Base-by-base conservation (phyloP, 2,329 filamentous ascomycete species). In the Colletotrichum eleusines region DNA sequence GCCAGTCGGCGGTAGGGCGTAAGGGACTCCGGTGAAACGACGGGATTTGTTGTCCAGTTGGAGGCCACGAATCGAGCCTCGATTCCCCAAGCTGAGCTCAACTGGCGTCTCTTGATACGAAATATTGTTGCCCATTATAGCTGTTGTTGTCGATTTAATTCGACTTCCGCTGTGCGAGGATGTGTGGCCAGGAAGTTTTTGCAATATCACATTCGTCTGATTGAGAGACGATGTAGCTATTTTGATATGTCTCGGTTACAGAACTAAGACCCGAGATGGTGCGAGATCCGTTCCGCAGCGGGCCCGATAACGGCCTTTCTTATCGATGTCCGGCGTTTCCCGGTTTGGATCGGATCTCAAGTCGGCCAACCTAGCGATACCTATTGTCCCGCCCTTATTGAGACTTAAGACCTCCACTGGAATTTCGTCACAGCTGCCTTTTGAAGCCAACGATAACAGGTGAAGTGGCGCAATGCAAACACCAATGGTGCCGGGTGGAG, bases 1-100 rank as follows among this genome's bases (percentile, higher is more conserved):
- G 14, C 80, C 80, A 1, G 77, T 78, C 0, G 83, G 83, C 0
- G 82, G 79, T 16, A 80, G 76, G 1, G 82, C 82, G 62, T 83
- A 84, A 0, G 82, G 80, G 42, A 84, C 75, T 5, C 76, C 79
- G 0, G 76, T 74, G 40, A 78, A 83, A 38, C 79, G 76, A 26
- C 78, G 76, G 2, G 79, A 74, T 71, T 81, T 81, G 12, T 76
- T 58, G 66, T 81, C 79, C 60, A 75, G 77, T 48, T 82, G 79
- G 6, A 81, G 63, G n/a, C 80, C 80, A 51, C 73, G 75, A 50
- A 82, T 76, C 2, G 63, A 70, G 14, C 80, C 80, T 53, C 75
- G 76, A 11, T 35, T 53, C 7, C 75, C 78, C 3, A 80, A 70
- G 31, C 74, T 69, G 16, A 79, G 62, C 16, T 76, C 71, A 42